These are phyloP conservation scores for Pelagomonas calceolata DNA, from an alignment of 108 stramenopile genomes.

Conservation along the genomic window DNA sequence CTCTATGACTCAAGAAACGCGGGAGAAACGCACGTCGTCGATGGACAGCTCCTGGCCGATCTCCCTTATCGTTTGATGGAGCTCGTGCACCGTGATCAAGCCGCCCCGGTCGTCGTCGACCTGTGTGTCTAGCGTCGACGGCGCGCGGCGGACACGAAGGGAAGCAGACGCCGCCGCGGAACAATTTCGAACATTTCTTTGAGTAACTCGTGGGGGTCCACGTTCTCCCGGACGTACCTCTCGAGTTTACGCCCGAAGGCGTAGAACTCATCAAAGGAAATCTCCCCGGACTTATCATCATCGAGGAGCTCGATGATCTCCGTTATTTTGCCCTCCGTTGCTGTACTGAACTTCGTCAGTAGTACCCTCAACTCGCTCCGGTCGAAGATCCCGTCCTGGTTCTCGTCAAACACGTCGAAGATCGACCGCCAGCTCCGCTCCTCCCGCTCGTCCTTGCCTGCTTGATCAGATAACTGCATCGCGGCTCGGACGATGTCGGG, in stretches of 20 bases:
- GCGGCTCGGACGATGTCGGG: no score
- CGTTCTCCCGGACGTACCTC: neutral
- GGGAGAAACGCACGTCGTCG: neutral
- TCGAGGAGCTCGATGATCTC: neutral
- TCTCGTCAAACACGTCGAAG: neutral
- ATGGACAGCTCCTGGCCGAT: neutral
- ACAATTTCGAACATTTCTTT: neutral
- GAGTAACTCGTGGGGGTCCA: neutral
- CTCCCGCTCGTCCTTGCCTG: no score
- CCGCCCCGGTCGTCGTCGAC: no score
- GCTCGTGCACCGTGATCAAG: neutral
- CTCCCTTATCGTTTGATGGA: neutral
- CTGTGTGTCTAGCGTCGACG: no score
- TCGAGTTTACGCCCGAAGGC: neutral
- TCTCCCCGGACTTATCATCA: neutral
- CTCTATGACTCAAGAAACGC: no score
- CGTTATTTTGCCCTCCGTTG: neutral
- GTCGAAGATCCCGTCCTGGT: neutral
- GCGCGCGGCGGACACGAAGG: no score
- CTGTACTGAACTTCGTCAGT: neutral
- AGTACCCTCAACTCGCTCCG: neutral
- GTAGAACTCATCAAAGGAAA: neutral
- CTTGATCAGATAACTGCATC: no score
- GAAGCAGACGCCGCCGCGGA: no score
- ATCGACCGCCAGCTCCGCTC: neutral